A percentile compares a stretch with the other conserved stretches of the same genome.
Conservation (phyloP, 2,329 filamentous ascomycete genomes). For the Penicillium occitanis region DNA sequence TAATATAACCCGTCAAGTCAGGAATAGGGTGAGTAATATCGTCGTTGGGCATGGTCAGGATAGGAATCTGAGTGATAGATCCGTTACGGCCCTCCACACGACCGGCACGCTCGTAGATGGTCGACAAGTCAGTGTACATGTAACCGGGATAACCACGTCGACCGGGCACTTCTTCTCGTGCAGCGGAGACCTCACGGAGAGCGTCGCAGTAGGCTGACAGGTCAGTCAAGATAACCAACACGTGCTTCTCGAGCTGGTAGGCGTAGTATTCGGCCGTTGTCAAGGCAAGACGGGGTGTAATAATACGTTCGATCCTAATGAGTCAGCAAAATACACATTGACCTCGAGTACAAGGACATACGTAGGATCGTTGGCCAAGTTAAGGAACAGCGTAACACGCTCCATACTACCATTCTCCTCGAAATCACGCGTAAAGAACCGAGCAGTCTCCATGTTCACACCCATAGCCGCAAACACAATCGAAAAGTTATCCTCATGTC, state of each 20-base stretch:
- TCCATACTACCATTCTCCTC: conserved; percentile 99
- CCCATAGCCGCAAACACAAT: conserved; percentile 99
- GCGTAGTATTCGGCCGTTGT: conserved; percentile 99
- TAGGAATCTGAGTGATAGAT: conserved; percentile 98
- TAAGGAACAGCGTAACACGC: conserved; percentile 94
- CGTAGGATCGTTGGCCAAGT: conserved; percentile 98
- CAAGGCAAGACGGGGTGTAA: conserved; percentile 94
- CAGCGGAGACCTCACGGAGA: conserved; percentile 95
- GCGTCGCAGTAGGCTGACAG: conserved; percentile 98
- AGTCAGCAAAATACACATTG: background rate
- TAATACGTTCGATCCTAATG: conserved; percentile 95
- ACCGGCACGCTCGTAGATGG: conserved; percentile 98
- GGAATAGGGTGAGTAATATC: conserved; percentile 99
- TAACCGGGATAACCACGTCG: conserved; percentile 99
- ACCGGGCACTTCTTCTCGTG: conserved; percentile 97
- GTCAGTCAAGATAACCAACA: conserved; percentile 97
- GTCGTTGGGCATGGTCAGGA: conserved; percentile 99
- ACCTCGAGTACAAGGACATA: conserved; percentile 50
- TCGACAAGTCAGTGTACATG: conserved; percentile 99
- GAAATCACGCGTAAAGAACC: conserved; percentile 98
- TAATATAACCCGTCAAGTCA: conserved; percentile 98
- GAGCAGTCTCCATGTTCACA: conserved; percentile 98
- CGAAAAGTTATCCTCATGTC: conserved; percentile 98
- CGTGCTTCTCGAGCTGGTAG: conserved; percentile 99
- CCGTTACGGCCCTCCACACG: conserved; percentile 96